Conservation (phyloP, 805 yeast species). For the Candida wancherniae region DNA sequence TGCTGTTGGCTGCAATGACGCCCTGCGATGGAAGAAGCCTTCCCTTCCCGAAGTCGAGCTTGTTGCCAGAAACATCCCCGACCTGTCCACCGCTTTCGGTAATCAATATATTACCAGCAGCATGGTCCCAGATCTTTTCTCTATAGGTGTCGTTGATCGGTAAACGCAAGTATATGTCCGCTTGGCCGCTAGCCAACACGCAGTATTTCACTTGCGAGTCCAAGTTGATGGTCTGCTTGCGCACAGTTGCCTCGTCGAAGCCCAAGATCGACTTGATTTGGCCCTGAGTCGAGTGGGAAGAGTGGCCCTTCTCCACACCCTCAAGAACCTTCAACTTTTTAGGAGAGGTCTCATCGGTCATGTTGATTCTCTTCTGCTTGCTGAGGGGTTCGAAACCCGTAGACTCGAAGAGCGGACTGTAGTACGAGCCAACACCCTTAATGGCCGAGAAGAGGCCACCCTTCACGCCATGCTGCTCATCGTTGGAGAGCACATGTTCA, state of each 20-base stretch:
- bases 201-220: constrained; percentile 98
- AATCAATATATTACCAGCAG: constrained; percentile 86
- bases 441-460: constrained; percentile 81
- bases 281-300: constrained; percentile 83
- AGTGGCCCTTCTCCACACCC: constrained; percentile 94
- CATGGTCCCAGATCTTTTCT: constrained; percentile 99
- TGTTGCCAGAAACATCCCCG: constrained; percentile 72
- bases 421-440: constrained; percentile 62
- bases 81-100: constrained; percentile 90
- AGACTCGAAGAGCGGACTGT: constrained; percentile 36
- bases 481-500: constrained; percentile 39
- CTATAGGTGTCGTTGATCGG: constrained; percentile 73
- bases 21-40: constrained; percentile 81
- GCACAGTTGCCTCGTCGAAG: constrained; percentile 45
- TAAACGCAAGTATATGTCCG: constrained; percentile 84
- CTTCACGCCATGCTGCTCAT: constrained; percentile 28
- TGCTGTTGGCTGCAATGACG: constrained; percentile 73
- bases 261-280: constrained; percentile 60
- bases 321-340: constrained; percentile 68
- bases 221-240: constrained; percentile 63
- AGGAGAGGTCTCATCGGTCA: constrained; percentile 47
- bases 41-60: constrained; percentile 80
- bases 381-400: constrained; percentile 31
- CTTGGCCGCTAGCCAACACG: constrained; percentile 82
- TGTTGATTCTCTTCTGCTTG: constrained; percentile 39